phyloP scores from a whole-genome alignment of 352 stramenopile genomes.

The Ochromonadaceae sp. region DNA sequence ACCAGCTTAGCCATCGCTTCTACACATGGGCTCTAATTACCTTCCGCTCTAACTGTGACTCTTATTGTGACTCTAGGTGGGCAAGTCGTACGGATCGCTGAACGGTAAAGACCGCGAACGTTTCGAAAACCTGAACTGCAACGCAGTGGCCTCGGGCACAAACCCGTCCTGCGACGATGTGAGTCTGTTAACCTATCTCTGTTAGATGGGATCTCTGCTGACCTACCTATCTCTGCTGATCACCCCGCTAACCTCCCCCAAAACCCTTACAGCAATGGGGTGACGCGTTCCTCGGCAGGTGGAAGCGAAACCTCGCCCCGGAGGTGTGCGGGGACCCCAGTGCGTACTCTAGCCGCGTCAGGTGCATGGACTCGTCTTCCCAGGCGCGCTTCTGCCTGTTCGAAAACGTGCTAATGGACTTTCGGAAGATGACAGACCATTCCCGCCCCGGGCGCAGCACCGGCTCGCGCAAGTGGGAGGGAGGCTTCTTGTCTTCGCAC shows the following conservation, averaged over 20 bases:
- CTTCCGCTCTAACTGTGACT: too few species aligned
- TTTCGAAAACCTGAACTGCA: slow-evolving; percentile 7
- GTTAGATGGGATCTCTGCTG: neutral
- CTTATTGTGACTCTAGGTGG: too few species aligned
- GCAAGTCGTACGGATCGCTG: slow-evolving; percentile 7
- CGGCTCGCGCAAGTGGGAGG: neutral
- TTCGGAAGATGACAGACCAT: neutral
- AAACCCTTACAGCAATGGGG: neutral
- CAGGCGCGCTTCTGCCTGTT: neutral
- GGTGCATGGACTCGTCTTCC: neutral
- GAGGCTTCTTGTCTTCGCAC: neutral
- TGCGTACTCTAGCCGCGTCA: neutral
- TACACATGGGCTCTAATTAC: too few species aligned
- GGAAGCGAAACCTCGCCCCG: neutral
- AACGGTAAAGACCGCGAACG: neutral
- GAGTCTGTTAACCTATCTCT: neutral
- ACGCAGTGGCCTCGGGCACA: neutral
- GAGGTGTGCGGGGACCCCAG: neutral
- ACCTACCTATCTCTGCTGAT: too few species aligned
- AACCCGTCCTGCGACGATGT: slow-evolving; percentile 14
- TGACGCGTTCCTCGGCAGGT: neutral
- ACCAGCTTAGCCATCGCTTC: too few species aligned
- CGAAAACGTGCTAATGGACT: slow-evolving; percentile 9
- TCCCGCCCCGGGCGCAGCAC: neutral
- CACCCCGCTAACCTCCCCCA: too few species aligned